phyloP scores from a whole-genome alignment of 805 yeast genomes.

The Saccharomycopsis sp. region DNA sequence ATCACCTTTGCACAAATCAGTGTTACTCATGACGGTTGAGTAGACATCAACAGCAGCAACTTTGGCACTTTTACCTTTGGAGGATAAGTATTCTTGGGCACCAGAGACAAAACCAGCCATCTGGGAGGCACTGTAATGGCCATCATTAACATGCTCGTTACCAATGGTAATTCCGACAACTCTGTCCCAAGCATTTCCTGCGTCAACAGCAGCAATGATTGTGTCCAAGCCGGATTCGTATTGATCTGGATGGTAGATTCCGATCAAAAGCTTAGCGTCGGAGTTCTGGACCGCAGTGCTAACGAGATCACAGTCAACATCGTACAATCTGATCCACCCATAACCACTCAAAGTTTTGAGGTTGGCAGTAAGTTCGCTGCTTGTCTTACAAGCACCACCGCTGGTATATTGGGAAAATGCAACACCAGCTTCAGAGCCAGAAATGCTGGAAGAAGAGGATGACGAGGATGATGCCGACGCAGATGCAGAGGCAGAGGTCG shows the following conservation, averaged over 20 bases:
- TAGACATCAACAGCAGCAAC: constrained; percentile 90
- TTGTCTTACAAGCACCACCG: constrained; percentile 60
- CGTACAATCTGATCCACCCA: constrained; percentile 68
- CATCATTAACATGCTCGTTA: constrained; percentile 92
- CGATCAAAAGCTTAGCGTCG: constrained; percentile 58
- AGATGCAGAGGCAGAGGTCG: constrained; percentile 26
- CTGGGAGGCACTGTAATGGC: constrained; percentile 60
- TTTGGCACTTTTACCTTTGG: constrained; percentile 79
- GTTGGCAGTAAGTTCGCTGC: constrained; percentile 51
- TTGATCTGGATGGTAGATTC: constrained; percentile 55
- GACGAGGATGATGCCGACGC: constrained; percentile 29
- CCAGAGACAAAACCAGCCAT: constrained; percentile 41
- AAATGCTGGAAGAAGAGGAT: constrained; percentile 23
- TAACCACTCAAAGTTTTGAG: constrained; percentile 45
- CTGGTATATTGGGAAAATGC: constrained; percentile 74
- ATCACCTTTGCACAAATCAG: constrained; percentile 85
- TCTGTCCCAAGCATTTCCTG: constrained; percentile 68
- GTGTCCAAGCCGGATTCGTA: constrained; percentile 47
- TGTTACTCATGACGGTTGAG: constrained; percentile 89
- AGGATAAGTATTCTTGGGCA: constrained; percentile 56
- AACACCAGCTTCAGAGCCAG: constrained; percentile 41
- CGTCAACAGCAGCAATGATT: constrained; percentile 49
- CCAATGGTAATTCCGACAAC: constrained; percentile 79
- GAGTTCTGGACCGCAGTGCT: constrained; percentile 62
- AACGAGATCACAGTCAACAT: constrained; percentile 81